Percentiles rank a stretch among this genome's conserved stretches.
Conservation (phyloP, 441 rosid genomes). For the Adansonia grandidieri region DNA sequence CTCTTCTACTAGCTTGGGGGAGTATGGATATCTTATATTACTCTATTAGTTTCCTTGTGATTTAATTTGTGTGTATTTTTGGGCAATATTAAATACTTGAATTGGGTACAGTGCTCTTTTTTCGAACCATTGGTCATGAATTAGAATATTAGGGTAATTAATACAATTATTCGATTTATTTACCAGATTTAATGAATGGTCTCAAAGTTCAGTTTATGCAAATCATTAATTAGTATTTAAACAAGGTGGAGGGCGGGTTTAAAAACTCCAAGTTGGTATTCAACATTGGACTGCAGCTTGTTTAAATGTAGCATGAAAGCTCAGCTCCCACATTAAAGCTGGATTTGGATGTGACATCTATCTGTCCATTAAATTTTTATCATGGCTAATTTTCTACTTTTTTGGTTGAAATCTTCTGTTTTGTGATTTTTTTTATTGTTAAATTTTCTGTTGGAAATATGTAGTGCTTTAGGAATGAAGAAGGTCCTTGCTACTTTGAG, state of each 20-base stretch:
- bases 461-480: conserved; percentile 58
- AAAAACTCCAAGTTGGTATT: not conserved
- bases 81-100: conserved; percentile 13
- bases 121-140: conserved; percentile 9
- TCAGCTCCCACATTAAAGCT: not conserved
- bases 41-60: conserved; percentile 31
- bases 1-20: conserved; percentile 72
- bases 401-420: conserved; percentile 18
- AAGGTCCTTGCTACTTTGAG: conserved; percentile 84
- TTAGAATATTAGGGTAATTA: not conserved
- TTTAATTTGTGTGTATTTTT: conserved; percentile 18
- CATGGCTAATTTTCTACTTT: not conserved
- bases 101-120: not conserved
- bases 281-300: not conserved
- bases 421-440: not conserved
- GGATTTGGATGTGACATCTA: not conserved
- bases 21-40: conserved; percentile 56
- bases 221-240: conserved; percentile 12
- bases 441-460: conserved; percentile 24
- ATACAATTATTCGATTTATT: not conserved
- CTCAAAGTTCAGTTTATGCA: conserved; percentile 14
- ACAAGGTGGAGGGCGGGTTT: not conserved
- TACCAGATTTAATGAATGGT: conserved; percentile 4
- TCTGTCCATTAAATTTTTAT: not conserved
- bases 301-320: not conserved